Evolutionary conservation across 306 rosid genomes (phyloP).

Genomic region (Rosa persica): DNA sequence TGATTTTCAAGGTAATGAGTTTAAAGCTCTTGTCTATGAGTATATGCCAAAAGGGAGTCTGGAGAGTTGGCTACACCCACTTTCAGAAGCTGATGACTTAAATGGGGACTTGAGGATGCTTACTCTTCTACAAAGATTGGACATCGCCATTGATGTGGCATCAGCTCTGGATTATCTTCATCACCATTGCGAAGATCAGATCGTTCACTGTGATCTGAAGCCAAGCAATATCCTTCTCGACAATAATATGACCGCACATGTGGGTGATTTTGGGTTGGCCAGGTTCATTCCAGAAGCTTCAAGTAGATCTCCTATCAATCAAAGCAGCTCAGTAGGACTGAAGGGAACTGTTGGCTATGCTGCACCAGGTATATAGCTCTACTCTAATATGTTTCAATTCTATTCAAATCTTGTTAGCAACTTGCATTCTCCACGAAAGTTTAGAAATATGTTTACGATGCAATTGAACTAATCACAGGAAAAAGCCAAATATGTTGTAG

Average conservation of each 20-base stretch:
- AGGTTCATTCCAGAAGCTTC: neutral
- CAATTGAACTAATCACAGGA: neutral
- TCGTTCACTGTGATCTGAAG: constrained; percentile 14
- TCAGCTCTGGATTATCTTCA: constrained; percentile 17
- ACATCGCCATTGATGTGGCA: constrained; percentile 13
- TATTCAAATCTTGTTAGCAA: neutral
- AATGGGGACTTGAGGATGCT: neutral
- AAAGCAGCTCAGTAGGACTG: constrained; percentile 19
- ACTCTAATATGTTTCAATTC: neutral
- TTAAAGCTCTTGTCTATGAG: constrained; percentile 18
- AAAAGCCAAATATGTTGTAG: no score
- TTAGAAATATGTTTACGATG: neutral
- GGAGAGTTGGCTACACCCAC: constrained; percentile 10
- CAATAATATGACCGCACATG: constrained; percentile 6
- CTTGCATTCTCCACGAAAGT: neutral
- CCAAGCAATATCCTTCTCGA: constrained; percentile 6
- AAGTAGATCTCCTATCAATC: neutral
- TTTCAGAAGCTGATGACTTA: neutral
- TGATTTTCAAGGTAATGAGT: constrained; percentile 10
- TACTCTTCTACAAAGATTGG: constrained; percentile 1
- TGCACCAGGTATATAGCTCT: constrained; percentile 15
- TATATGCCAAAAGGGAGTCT: constrained; percentile 17
- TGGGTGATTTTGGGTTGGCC: constrained; percentile 16
- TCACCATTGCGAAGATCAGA: neutral
- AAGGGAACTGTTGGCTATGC: constrained; percentile 23